These are phyloP conservation scores for Leersia perrieri DNA, from an alignment of 176 grass and related monocot genomes.

Conservation along the genomic window DNA sequence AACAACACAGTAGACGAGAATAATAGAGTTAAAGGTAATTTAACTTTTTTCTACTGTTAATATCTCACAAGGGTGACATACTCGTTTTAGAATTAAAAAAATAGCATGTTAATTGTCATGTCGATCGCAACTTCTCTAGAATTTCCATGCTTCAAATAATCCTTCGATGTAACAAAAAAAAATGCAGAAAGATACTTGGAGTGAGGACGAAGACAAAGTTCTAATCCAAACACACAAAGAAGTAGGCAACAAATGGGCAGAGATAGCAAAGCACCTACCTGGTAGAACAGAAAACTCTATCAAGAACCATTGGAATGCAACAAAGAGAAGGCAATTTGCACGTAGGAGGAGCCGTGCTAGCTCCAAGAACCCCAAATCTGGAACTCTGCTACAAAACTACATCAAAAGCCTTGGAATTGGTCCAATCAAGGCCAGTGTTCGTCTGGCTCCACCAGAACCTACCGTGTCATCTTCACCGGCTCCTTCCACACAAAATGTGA, in stretches of 20 bases:
- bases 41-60: neutral
- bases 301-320: conserved; percentile 98
- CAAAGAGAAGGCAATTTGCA: conserved; percentile 74
- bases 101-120: neutral
- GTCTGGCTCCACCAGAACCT: conserved; percentile 1
- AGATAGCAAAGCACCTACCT: conserved; percentile 84
- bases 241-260: conserved; percentile 96
- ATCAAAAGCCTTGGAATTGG: conserved; percentile 64
- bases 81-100: neutral
- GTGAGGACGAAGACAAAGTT: conserved; percentile 83
- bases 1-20: neutral
- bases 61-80: neutral
- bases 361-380: conserved; percentile 54
- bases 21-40: neutral
- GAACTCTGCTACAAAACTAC: conserved; percentile 77
- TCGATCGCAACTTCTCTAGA: neutral
- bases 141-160: neutral
- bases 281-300: conserved; percentile 95
- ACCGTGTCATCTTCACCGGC: neutral
- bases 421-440: conserved; percentile 9
- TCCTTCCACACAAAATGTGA: neutral
- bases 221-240: conserved; percentile 82
- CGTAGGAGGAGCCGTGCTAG: conserved; percentile 38
- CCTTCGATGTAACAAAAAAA: neutral
- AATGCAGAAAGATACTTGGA: conserved; percentile 94